Base-by-base conservation (phyloP, 1,284 basidiomycete genomes). In the Apiotrichum siamense region DNA sequence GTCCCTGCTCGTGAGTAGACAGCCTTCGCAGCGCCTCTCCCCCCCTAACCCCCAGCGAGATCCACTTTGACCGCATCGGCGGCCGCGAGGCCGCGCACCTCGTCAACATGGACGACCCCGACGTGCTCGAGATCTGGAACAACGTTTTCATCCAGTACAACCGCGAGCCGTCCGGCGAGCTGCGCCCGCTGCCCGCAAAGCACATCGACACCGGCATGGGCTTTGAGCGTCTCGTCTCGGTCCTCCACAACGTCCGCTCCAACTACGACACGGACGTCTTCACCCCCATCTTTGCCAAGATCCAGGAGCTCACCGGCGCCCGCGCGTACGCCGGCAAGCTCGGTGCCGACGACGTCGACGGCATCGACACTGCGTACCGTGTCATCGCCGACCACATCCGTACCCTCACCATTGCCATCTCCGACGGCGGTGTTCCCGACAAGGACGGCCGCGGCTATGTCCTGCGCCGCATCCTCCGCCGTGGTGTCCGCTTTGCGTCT, bases 141-240 rank as follows among this genome's bases (percentile, higher is more conserved):
- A 96, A 96, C 73, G 94, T 98, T 52, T 98, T 97, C 75, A 97
- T 98, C 68, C 92, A 97, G 67, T 98, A 88, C 79, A 98, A 98
- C 75, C 87, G 94, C 36, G 94, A 97, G 75, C 81, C 84, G 36
- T 87, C 92, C 56, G 87, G 88, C 47, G 83, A 83, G 17, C 80
- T 98, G 17, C 84, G 83, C 52, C 60, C 83, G 1, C 81, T 98
- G 18, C 94, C 96, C 23, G 83, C 87, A 42, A 91, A 93, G 75
- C 94, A 98, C 67, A 87, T 98, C 59, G 94, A 98, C 73, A 98
- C 94, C 13, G 94, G 94, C 51, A 92, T 98, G 91, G 94, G 94
- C 50, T 98, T 96, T 73, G 94, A 98, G 75, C 89, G 94, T 54
- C 80, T 98, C 27, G 94, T 98, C 32, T 97, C 93, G 11, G 84